Percentiles rank a stretch among this genome's conserved stretches.
Conservation (phyloP, 805 yeast genomes). For the Candida wancherniae region DNA sequence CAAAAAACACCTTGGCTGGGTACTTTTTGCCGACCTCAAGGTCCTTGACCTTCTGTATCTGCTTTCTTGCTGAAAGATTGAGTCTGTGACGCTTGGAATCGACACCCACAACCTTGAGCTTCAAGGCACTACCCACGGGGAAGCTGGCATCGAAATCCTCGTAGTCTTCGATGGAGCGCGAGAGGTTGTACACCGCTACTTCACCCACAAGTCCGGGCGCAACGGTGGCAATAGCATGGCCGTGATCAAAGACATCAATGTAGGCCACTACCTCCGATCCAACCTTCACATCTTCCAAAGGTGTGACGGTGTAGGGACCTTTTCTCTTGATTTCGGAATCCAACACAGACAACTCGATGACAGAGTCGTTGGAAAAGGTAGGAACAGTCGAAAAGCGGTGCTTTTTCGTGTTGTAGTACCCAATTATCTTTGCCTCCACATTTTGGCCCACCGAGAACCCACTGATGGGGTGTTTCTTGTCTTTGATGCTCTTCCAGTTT, state of each 20-base stretch:
- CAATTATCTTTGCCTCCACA: constrained; percentile 64
- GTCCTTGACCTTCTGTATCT: constrained; percentile 21
- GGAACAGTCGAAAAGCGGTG: constrained; percentile 60
- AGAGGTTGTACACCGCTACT: constrained; percentile 58
- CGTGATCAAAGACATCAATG: constrained; percentile 59
- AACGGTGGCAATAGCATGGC: constrained; percentile 62
- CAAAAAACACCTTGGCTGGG: constrained; percentile 60
- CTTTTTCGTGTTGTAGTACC: constrained; percentile 66
- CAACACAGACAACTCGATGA: constrained; percentile 61
- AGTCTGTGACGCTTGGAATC: constrained; percentile 52
- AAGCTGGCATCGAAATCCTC: constrained; percentile 49
- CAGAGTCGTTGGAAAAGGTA: constrained; percentile 44
- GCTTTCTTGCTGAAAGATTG: constrained; percentile 49
- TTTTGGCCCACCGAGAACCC: constrained; percentile 55
- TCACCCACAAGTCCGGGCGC: constrained; percentile 67
- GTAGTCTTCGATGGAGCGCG: constrained; percentile 47
- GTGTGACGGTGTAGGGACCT: constrained; percentile 11
- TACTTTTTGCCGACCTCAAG: constrained; percentile 49
- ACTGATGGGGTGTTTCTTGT: constrained; percentile 54
- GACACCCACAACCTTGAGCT: constrained; percentile 48
- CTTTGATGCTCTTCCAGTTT: constrained; percentile 47
- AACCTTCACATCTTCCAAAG: constrained; percentile 29
- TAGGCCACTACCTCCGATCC: constrained; percentile 55
- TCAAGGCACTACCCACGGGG: constrained; percentile 70
- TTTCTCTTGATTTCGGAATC: constrained; percentile 32